Conservation (phyloP, 2,329 filamentous ascomycete genomes). For the Chrysosporium keratinophilum region DNA sequence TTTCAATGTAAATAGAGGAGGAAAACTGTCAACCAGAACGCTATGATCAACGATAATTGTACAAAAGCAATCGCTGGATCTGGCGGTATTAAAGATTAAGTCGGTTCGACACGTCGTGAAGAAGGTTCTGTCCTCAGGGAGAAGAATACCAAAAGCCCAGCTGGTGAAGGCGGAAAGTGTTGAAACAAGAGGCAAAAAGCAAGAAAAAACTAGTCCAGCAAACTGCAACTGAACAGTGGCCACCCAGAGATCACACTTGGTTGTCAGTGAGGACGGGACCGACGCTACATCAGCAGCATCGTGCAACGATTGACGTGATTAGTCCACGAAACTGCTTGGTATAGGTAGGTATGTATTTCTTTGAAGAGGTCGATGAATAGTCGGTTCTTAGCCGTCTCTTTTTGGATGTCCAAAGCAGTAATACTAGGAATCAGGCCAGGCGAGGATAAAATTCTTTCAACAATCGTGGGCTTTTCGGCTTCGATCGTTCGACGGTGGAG, state of each 20-base stretch:
- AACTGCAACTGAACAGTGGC: slow-evolving; percentile 1
- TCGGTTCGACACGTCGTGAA: not conserved
- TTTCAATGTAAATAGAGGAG: not conserved
- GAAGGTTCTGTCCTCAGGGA: not conserved
- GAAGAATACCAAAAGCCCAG: not conserved
- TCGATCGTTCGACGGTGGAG: not conserved
- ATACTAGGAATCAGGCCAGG: not conserved
- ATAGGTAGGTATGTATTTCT: not conserved
- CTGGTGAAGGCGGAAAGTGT: not conserved
- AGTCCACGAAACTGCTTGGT: slow-evolving; percentile 10
- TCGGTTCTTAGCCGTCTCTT: not conserved
- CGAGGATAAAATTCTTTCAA: not conserved
- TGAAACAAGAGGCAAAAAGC: slow-evolving; percentile 1
- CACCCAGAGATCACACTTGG: slow-evolving; percentile 1
- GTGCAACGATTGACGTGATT: slow-evolving; percentile 11
- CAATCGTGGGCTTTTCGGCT: not conserved
- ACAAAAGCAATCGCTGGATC: not conserved
- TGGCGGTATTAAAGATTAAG: not conserved
- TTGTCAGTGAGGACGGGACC: slow-evolving; percentile 4
- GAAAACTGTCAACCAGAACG: not conserved
- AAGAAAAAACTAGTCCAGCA: not conserved
- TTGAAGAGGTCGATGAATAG: not conserved
- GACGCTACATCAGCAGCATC: slow-evolving; percentile 7
- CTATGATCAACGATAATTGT: slow-evolving; percentile 2
- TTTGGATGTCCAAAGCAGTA: not conserved